phyloP scores from a whole-genome alignment of 768 basidiomycete genomes.

The Tephrocybe rancida region DNA sequence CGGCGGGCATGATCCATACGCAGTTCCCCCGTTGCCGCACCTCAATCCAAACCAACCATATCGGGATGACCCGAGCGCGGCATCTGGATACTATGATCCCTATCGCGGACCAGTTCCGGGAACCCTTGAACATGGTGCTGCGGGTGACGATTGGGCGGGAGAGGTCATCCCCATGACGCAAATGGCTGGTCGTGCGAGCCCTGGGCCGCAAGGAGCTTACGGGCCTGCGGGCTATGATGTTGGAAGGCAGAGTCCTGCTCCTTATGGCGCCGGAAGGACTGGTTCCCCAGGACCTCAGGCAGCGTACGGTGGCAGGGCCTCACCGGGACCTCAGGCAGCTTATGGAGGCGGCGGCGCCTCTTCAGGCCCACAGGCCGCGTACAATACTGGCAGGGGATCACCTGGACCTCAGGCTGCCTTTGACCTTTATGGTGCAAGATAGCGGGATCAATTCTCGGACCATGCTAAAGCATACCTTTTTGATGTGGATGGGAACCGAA shows the following conservation, averaged over 20 bases:
- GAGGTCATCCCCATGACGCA: conserved; percentile 82
- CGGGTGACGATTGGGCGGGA: conserved; percentile 38
- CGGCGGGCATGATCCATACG: conserved; percentile 66
- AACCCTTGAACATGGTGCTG: conserved; percentile 53
- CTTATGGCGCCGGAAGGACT: conserved; percentile 33
- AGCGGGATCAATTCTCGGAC: conserved; percentile 1
- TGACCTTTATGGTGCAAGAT: conserved; percentile 19
- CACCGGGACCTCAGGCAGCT: conserved; percentile 34
- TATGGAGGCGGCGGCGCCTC: conserved; percentile 32
- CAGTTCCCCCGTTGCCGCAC: conserved; percentile 81
- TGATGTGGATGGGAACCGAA: conserved; percentile 9
- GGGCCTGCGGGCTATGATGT: conserved; percentile 30
- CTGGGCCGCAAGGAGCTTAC: conserved; percentile 40
- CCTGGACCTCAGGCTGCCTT: conserved; percentile 52
- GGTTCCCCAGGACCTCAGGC: conserved; percentile 49
- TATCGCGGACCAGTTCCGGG: conserved; percentile 77
- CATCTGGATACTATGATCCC: conserved; percentile 70
- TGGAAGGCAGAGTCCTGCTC: conserved; percentile 41
- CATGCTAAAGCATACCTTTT: conserved; percentile 10
- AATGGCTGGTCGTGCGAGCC: conserved; percentile 42
- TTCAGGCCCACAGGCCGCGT: conserved; percentile 47
- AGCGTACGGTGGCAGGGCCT: conserved; percentile 41
- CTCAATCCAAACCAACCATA: conserved; percentile 80
- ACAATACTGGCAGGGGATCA: conserved; percentile 34
- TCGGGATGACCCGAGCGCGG: conserved; percentile 63